Evolutionary conservation across 2,329 filamentous ascomycete species (phyloP).

Genomic region (Cryphonectria parasitica): DNA sequence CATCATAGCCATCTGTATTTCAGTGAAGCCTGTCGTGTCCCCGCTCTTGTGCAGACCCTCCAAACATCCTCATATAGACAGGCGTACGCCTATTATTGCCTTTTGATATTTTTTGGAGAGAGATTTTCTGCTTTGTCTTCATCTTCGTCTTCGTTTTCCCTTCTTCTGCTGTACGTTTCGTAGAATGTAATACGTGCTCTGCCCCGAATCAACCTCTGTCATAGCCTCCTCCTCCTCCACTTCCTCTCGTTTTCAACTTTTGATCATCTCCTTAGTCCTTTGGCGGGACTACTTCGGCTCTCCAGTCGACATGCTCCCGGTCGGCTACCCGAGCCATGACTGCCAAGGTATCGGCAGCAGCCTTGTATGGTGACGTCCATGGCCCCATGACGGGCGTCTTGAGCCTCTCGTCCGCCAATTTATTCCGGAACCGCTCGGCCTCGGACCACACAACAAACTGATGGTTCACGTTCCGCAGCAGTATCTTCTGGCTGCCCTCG

Average conservation of each 20-base stretch:
- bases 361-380: conserved; percentile 51
- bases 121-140: too few species aligned
- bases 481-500: conserved; percentile 35
- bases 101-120: background rate
- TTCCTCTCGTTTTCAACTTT: background rate
- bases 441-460: conserved; percentile 39
- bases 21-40: conserved; percentile 7
- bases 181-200: background rate
- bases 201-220: background rate
- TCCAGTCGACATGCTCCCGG: conserved; percentile 51
- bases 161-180: background rate
- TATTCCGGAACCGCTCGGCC: conserved; percentile 35
- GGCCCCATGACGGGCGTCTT: conserved; percentile 40
- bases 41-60: background rate
- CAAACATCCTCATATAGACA: background rate
- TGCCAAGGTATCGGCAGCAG: conserved; percentile 43
- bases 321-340: conserved; percentile 50
- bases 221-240: background rate
- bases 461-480: conserved; percentile 34
- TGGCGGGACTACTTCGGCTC: conserved; percentile 40
- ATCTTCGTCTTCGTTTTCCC: too few species aligned
- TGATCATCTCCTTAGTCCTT: conserved; percentile 4
- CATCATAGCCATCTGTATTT: conserved; percentile 25
- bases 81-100: background rate
- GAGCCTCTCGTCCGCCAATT: conserved; percentile 37